Base-by-base conservation (phyloP, 2,329 filamentous ascomycete genomes). In the Phaeosphaeriaceae sp. region DNA sequence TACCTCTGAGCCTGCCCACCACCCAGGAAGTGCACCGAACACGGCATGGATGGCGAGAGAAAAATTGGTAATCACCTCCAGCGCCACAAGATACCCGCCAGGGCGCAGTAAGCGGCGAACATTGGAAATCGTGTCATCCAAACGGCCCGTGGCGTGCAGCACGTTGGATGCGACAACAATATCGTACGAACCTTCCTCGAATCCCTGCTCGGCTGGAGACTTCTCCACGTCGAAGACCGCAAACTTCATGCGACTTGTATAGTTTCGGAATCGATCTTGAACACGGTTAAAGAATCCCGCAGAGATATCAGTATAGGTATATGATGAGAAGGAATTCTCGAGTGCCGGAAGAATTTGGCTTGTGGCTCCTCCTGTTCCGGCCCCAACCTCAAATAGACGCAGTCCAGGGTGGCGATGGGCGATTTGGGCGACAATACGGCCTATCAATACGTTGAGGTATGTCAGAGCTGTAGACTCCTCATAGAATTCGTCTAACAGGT, bases 21-120 rank as follows among this genome's bases (percentile, higher is more conserved):
- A 78, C 2, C 74, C 74, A 9, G 73, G 63, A 3, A 76, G 52
- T 6, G 62, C 50, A 2, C 71, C 73, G 15, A 76, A 69, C 3
- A 69, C 61, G 42, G 72, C 18, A 34, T 20, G 7, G 17, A 33
- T 38, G 8, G 23, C 29, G 26, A 42, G 28, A 9, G 46, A 42
- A 7, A 41, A 41, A 2, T 43, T 28, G 2, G 55, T 46, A 2
- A 28, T 34, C 8, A 33, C 52, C 11, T 63, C 52, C 4, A 65
- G 67, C 56, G 42, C 68, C 56, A 81, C 21, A 0, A 82, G 58
- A 21, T 76, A 73, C 0, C 79, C 80, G 2, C 74, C 76, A 0
- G 79, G 76, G 15, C 46, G 54, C 3, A 68, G 51, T 3, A 69
- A 38, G 4, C 30, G 36, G 3, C 58, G 50, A 1, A 48, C 37